These are phyloP conservation scores for Pseudogymnoascus sp. DNA, from an alignment of 2,329 filamentous ascomycete species.

Conservation along the genomic window DNA sequence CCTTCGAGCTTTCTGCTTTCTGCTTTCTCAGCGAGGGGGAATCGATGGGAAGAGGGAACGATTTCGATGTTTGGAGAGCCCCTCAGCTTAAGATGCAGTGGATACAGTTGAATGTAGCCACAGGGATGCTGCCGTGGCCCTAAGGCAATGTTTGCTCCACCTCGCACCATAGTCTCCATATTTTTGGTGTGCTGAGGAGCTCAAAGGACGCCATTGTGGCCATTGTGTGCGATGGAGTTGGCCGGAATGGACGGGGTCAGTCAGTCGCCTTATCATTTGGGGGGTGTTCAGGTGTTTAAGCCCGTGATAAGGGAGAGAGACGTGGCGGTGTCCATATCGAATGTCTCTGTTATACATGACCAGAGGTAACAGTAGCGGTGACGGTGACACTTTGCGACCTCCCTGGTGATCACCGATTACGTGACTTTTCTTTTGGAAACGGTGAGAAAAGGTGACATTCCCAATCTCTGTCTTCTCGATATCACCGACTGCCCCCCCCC, in stretches of 20 bases:
- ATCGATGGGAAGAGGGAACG: neutral
- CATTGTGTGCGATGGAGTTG: neutral
- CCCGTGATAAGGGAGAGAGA: neutral
- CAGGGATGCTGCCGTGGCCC: constrained; percentile 1
- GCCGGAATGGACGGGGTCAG: neutral
- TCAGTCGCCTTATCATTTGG: neutral
- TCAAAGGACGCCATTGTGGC: neutral
- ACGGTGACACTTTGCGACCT: constrained; percentile 2
- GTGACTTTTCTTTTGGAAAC: neutral
- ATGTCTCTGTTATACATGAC: constrained; percentile 2
- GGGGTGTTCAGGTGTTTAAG: neutral
- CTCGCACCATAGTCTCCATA: neutral
- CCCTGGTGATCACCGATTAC: neutral
- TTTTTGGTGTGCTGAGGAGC: neutral
- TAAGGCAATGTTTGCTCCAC: constrained; percentile 3
- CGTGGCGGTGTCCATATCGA: constrained; percentile 1
- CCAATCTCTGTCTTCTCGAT: neutral
- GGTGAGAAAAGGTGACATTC: neutral
- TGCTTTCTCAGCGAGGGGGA: neutral
- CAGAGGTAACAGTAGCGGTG: constrained; percentile 1
- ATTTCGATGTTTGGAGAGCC: neutral
- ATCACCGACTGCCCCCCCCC: neutral
- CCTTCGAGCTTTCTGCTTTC: neutral
- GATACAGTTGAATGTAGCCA: neutral
- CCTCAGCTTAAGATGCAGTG: neutral